Evolutionary conservation across 2,329 filamentous ascomycete genomes (phyloP).

Genomic region (Pseudocercospora fuligena): DNA sequence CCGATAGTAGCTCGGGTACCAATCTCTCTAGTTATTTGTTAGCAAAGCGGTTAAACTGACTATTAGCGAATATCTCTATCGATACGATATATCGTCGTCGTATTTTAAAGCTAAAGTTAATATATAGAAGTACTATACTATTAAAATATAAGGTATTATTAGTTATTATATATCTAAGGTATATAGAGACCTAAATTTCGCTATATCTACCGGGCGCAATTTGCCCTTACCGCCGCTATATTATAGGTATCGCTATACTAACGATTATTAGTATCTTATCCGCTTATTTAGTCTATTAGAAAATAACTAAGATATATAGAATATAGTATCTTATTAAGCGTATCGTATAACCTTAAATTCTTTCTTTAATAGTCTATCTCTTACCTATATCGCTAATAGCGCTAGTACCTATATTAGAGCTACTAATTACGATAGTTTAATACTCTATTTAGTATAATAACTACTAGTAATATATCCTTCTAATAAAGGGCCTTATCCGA

Average conservation of each 20-base stretch:
- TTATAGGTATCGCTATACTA: background rate
- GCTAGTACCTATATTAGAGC: too few relatives aligned
- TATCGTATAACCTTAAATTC: background rate
- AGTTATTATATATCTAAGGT: background rate
- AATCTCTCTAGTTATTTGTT: too few relatives aligned
- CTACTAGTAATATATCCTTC: too few relatives aligned
- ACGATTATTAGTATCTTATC: background rate
- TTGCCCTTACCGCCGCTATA: background rate
- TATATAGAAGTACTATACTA: background rate
- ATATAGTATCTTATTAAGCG: background rate
- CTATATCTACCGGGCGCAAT: background rate
- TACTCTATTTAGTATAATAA: too few relatives aligned
- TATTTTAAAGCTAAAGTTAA: background rate
- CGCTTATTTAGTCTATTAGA: background rate
- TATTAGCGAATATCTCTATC: background rate
- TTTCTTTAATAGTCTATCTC: background rate
- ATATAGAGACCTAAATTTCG: background rate
- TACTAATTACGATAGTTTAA: too few relatives aligned
- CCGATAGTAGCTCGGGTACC: too few relatives aligned
- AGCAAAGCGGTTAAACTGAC: background rate
- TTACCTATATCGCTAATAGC: too few relatives aligned
- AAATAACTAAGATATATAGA: background rate
- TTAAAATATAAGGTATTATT: background rate
- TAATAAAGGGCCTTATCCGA: too few relatives aligned
- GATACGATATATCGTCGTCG: background rate